phyloP scores from a whole-genome alignment of 257 asterid genomes.

The Solanum pennellii region DNA sequence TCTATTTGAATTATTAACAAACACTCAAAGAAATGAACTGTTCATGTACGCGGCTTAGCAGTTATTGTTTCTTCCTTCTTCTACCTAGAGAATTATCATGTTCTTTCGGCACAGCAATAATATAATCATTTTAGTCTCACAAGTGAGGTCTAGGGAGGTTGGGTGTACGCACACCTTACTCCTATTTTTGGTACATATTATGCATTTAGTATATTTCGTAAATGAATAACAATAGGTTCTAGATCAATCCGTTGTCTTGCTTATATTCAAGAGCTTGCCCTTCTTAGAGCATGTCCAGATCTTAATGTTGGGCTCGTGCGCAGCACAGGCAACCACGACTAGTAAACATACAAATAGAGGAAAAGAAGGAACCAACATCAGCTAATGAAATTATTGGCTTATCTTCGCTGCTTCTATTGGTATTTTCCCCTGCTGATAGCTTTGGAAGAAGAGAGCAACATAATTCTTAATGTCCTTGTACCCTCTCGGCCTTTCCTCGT shows the following conservation, averaged over 20 bases:
- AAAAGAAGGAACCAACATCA: background rate
- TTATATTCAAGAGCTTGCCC: background rate
- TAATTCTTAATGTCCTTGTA: constrained; percentile 22
- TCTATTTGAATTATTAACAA: background rate
- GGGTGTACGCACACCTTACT: background rate
- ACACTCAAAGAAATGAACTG: background rate
- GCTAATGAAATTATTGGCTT: background rate
- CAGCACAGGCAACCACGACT: background rate
- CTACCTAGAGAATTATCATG: background rate
- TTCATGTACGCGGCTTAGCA: background rate
- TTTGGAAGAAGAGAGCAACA: constrained; percentile 11
- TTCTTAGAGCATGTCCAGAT: background rate
- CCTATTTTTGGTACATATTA: background rate
- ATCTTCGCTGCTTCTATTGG: constrained; percentile 35
- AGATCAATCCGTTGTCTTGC: background rate
- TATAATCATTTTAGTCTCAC: background rate
- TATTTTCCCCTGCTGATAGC: constrained; percentile 44
- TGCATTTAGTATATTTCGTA: background rate
- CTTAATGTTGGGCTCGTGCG: background rate
- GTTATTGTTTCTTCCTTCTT: too few species aligned
- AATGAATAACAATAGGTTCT: background rate
- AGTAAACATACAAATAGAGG: background rate
- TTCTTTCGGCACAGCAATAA: background rate
- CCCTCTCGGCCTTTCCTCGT: constrained; percentile 25
- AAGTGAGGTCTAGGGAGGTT: background rate